Evolutionary conservation across 2,329 filamentous ascomycete species (phyloP), one percentile per base, ranked within the genome.

Genomic region (Trichoderma sp.): DNA sequence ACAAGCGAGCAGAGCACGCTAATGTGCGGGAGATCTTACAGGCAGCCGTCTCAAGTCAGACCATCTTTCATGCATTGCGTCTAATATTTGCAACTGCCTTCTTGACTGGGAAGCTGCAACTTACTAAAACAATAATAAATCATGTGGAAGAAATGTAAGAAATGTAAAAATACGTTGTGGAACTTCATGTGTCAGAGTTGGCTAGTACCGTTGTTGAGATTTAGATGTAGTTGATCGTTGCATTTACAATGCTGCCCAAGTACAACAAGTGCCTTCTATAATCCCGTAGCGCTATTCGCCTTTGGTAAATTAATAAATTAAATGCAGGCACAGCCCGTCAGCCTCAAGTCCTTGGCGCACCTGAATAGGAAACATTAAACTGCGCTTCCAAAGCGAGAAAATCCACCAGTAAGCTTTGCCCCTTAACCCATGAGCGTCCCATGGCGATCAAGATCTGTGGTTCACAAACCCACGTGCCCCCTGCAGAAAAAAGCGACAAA

Each of bases 321-420:
- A 56, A 30, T 65, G 18, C 51, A 56, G 51, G 26, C 34, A n/a
- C 51, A 30, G 54, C 61, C 51, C 54, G 61, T 65, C 51, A 65
- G 61, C 51, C 61, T 65, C 24, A 37, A 24, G 2, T 11, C 11
- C 34, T 55, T 43, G 24, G 60, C 60, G 28, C 11, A 32, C 61
- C 51, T 16, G 61, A 56, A 56, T 18, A 46, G 61, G 61, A 46
- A 65, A 28, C 26, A 43, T 32, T 18, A 11, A 32, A 8, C 34
- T 55, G 13, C 13, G 8, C 21, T 32, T 24, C 7, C 32, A 6
- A 56, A 8, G 1, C 13, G n/a, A 30, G 28, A 56, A 66, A 66
- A 56, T 66, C 61, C 61, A 66, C 61, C 61, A 66, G 61, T 56
- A 32, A 58, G 51, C 52, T 46, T 32, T 16, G n/a, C 18, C 21